Evolutionary conservation across 306 rosid genomes (phyloP).

Genomic region (Cercis canadensis): DNA sequence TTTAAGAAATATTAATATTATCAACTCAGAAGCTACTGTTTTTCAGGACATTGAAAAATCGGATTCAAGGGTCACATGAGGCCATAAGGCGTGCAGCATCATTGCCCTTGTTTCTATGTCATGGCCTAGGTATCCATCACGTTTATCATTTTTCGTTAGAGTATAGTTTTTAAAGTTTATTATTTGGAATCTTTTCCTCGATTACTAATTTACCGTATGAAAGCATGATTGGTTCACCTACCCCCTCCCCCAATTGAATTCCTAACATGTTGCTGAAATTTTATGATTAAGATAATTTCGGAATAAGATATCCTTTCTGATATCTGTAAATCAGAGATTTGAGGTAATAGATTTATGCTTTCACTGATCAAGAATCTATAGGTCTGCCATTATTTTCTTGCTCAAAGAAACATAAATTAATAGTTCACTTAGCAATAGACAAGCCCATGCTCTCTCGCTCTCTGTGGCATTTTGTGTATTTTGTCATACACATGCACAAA

Average conservation of each 20-base stretch:
- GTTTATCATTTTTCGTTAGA: slow-evolving; percentile 25
- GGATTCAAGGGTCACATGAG: slow-evolving; percentile 62
- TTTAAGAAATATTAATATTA: slow-evolving; percentile 21
- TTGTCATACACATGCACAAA: too few relatives aligned
- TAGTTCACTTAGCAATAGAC: background rate
- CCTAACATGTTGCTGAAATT: slow-evolving; percentile 8
- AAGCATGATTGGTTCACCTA: slow-evolving; percentile 1
- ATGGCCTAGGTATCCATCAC: slow-evolving; percentile 74
- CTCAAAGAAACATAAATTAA: too few relatives aligned
- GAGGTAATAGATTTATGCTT: too few relatives aligned
- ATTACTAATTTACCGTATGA: slow-evolving; percentile 1
- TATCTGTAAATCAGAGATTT: too few relatives aligned
- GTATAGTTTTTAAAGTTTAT: too few relatives aligned
- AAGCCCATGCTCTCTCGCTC: background rate
- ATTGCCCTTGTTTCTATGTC: slow-evolving; percentile 80
- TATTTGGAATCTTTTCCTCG: too few relatives aligned
- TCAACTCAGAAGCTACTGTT: slow-evolving; percentile 32
- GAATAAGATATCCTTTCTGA: background rate
- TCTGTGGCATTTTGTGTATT: too few relatives aligned
- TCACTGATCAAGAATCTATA: background rate
- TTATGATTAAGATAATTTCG: background rate
- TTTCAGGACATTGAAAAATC: slow-evolving; percentile 70
- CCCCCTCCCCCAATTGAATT: background rate
- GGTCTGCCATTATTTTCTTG: background rate
- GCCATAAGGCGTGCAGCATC: slow-evolving; percentile 82